Conservation (phyloP, 768 basidiomycete species). For the Trametopsis cervina region DNA sequence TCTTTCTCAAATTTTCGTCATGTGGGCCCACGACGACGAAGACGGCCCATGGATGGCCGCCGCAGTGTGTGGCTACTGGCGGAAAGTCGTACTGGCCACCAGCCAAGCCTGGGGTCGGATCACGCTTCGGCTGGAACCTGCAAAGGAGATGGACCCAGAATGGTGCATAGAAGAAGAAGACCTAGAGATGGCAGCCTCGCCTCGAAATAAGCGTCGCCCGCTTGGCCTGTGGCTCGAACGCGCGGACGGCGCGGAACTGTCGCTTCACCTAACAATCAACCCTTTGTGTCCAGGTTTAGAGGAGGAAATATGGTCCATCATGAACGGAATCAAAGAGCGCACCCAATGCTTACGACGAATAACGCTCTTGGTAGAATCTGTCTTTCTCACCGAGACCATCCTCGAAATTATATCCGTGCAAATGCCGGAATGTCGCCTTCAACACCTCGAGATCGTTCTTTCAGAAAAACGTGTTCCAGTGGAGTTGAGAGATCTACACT, state of each 20-base stretch:
- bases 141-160: neutral
- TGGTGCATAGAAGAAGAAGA: conserved; percentile 15
- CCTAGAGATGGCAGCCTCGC: neutral
- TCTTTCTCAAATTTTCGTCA: conserved; percentile 3
- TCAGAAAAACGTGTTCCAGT: too few species aligned
- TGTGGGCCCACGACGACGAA: conserved; percentile 10
- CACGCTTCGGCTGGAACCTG: neutral
- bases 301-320: too few species aligned
- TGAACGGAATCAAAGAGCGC: neutral
- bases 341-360: neutral
- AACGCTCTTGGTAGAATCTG: neutral
- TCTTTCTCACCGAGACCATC: neutral
- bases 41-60: conserved; percentile 15
- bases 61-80: conserved; percentile 9
- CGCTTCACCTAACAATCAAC: conserved; percentile 1
- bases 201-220: conserved; percentile 10
- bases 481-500: too few species aligned
- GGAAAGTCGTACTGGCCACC: conserved; percentile 6
- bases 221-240: conserved; percentile 9
- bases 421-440: neutral
- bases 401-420: neutral
- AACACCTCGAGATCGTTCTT: neutral
- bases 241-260: neutral
- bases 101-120: conserved; percentile 10
- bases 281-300: too few species aligned